Evolutionary conservation across 768 basidiomycete species (phyloP).

Genomic region (Tylopilus rubrobrunneus): DNA sequence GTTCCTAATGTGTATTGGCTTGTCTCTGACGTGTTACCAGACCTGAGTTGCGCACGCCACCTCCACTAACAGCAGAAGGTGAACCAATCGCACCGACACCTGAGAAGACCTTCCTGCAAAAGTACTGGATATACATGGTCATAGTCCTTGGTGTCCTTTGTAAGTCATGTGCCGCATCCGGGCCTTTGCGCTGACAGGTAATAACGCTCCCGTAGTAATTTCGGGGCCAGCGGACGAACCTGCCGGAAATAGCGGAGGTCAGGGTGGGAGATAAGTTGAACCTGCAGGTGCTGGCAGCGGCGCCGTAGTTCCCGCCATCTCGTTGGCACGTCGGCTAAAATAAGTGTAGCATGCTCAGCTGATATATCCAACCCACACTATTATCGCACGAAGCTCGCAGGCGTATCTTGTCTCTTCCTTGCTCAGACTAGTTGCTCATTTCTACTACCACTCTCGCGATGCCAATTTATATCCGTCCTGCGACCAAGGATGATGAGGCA

Average conservation of each 20-base stretch:
- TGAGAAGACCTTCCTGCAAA: conserved; percentile 80
- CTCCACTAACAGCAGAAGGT: conserved; percentile 63
- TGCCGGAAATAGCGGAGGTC: conserved; percentile 16
- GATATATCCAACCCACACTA: background rate
- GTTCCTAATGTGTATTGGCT: background rate
- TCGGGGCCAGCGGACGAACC: conserved; percentile 30
- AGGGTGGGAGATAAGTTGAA: conserved; percentile 15
- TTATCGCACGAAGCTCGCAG: background rate
- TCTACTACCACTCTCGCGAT: conserved; percentile 13
- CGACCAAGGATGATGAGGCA: conserved; percentile 47
- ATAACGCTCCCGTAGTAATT: conserved; percentile 17
- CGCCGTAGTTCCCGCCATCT: conserved; percentile 1
- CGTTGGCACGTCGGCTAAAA: conserved; percentile 13
- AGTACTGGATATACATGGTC: conserved; percentile 86
- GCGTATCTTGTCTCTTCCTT: background rate
- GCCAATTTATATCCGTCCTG: conserved; percentile 52
- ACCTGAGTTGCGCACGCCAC: conserved; percentile 64
- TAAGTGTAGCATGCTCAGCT: conserved; percentile 16
- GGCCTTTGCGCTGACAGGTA: background rate
- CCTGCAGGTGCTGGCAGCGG: background rate
- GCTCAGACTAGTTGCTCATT: background rate
- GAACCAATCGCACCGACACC: conserved; percentile 53
- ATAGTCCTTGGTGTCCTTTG: conserved; percentile 54
- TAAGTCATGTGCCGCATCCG: conserved; percentile 34
- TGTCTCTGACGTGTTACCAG: conserved; percentile 34